A percentile compares a stretch with the other conserved stretches of the same genome.
Evolutionary conservation across 2,329 filamentous ascomycete species (phyloP).

Genomic region (Neurospora sp.): DNA sequence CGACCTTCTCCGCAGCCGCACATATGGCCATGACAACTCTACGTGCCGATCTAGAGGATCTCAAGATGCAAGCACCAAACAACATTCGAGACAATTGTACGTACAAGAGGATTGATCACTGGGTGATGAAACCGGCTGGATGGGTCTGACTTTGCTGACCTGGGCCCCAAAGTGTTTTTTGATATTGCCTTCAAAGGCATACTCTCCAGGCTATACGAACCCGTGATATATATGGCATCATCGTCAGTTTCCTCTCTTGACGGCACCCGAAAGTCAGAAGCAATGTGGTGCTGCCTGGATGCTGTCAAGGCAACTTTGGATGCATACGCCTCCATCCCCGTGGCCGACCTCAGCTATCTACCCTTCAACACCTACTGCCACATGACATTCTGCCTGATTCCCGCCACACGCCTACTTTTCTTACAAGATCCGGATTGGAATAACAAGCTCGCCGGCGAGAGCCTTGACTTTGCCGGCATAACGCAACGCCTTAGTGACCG

Average conservation of each 20-base stretch:
- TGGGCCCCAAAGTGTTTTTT: constrained; percentile 21
- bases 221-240: constrained; percentile 22
- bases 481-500: constrained; percentile 20
- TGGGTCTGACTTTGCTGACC: neutral
- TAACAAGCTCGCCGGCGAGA: constrained; percentile 21
- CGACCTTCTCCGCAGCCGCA: constrained; percentile 17
- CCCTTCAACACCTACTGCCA: constrained; percentile 22
- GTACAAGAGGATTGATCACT: neutral
- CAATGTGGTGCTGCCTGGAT: constrained; percentile 28
- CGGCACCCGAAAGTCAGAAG: constrained; percentile 23
- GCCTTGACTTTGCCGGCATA: constrained; percentile 23
- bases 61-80: constrained; percentile 8
- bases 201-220: constrained; percentile 28
- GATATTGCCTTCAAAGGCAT: constrained; percentile 24
- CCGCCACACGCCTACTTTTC: constrained; percentile 26
- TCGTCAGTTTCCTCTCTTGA: constrained; percentile 2
- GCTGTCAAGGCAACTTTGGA: constrained; percentile 19
- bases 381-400: constrained; percentile 26
- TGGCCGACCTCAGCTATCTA: constrained; percentile 18
- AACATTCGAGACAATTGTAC: constrained; percentile 17
- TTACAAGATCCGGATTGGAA: constrained; percentile 29
- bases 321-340: constrained; percentile 18
- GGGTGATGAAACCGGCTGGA: neutral
- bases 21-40: constrained; percentile 25
- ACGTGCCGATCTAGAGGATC: constrained; percentile 23